Evolutionary conservation across 2,329 filamentous ascomycete genomes (phyloP).

Genomic region (Phyllosticta ampelicida): DNA sequence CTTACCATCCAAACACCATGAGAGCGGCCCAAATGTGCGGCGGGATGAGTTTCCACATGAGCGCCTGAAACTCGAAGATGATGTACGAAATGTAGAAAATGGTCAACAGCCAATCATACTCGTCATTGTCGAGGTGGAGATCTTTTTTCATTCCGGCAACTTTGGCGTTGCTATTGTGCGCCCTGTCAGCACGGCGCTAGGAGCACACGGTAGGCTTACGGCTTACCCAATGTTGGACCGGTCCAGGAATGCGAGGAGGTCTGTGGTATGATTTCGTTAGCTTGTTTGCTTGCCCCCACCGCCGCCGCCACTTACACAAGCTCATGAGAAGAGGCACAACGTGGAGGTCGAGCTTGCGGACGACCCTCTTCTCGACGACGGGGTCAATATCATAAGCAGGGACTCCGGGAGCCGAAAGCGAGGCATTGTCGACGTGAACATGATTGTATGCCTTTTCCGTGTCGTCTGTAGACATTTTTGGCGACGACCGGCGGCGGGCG

Average conservation of each 20-base stretch:
- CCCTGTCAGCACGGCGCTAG: slow-evolving; percentile 2
- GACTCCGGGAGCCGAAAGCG: background rate
- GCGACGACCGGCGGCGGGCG: background rate
- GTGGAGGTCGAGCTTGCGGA: slow-evolving; percentile 22
- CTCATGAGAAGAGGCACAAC: slow-evolving; percentile 23
- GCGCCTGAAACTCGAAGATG: slow-evolving; percentile 23
- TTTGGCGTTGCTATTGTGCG: slow-evolving; percentile 23
- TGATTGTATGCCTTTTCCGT: slow-evolving; percentile 4
- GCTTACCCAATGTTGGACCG: slow-evolving; percentile 29
- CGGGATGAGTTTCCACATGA: slow-evolving; percentile 28
- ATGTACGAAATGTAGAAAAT: slow-evolving; percentile 32
- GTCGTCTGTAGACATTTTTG: slow-evolving; percentile 6
- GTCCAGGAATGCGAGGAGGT: slow-evolving; percentile 27
- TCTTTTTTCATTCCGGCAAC: slow-evolving; percentile 31
- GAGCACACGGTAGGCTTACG: background rate
- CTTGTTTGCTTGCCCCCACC: background rate
- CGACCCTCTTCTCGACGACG: slow-evolving; percentile 16
- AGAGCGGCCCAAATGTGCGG: slow-evolving; percentile 27
- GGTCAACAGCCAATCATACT: slow-evolving; percentile 27
- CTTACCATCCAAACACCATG: slow-evolving; percentile 24
- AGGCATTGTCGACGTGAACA: background rate
- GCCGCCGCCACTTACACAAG: slow-evolving; percentile 14
- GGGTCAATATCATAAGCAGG: slow-evolving; percentile 7
- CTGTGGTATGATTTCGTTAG: background rate
- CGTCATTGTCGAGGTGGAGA: slow-evolving; percentile 18